Base-by-base conservation (phyloP, 768 basidiomycete species). In the Termitomyces sp. region DNA sequence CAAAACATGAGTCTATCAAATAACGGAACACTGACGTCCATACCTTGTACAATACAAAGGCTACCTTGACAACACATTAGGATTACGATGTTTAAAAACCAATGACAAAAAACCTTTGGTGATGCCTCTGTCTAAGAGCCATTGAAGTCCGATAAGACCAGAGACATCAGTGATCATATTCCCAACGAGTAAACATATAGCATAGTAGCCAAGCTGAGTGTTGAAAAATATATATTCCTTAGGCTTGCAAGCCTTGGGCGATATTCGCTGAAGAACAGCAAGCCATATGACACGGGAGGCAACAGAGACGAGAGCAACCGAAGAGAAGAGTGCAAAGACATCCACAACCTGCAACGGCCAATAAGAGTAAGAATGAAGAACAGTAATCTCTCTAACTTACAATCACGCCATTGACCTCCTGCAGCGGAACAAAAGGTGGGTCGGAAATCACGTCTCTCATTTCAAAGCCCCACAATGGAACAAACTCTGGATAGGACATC, bases 181-280 rank as follows among this genome's bases (percentile, higher is more conserved):
- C 60, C 80, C 79, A 30, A 85, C 63, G 60, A 89, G 74, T 57
- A 91, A 75, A 65, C 83, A 88, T 41, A 75, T 77, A n/a, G 82
- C 79, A 68, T 89, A 89, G 52, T 81, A 79, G 1, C 89, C 89
- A 14, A 89, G 79, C 62, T 88, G 87, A 7, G 87, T 88, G 58
- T 80, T 79, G 70, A 91, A 88, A 70, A 90, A 89, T 60, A 83
- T 72, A 44, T 78, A 81, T 69, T 84, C 83, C 35, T 72, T 71
- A 18, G 77, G 67, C 59, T 69, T 66, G 32, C 65, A 51, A 18
- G 59, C 62, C 35, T 68, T 61, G 38, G 57, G 66, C 35, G 62
- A 67, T 58, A 75, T 64, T 60, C 70, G 64, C 36, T 74, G 70
- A 55, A 69, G 69, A 28, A 79, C 36, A 44, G 75, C 79, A 46